Percentiles rank a stretch among this genome's conserved stretches.
These are phyloP conservation scores for Neurospora pannonica DNA, from an alignment of 495 filamentous ascomycete genomes.

Conservation along the genomic window DNA sequence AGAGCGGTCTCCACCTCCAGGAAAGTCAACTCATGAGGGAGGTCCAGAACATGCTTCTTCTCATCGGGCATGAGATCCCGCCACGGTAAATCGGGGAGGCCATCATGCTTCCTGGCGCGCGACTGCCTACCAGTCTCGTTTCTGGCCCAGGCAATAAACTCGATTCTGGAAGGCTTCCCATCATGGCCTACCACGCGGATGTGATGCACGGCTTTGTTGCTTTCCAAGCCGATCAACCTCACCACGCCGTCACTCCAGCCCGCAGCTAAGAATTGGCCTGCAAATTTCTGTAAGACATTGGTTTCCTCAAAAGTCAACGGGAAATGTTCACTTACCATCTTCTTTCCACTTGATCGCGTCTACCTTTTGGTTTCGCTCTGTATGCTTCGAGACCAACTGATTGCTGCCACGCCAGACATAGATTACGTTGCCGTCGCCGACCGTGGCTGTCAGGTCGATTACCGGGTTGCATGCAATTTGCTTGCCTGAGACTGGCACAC, in stretches of 20 bases:
- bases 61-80: slow-evolving; percentile 30
- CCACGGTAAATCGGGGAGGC: slow-evolving; percentile 7
- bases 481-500: slow-evolving; percentile 22
- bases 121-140: slow-evolving; percentile 47
- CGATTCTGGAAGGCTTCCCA: slow-evolving; percentile 34
- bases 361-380: slow-evolving; percentile 41
- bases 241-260: slow-evolving; percentile 66
- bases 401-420: slow-evolving; percentile 41
- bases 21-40: slow-evolving; percentile 69
- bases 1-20: slow-evolving; percentile 72
- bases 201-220: slow-evolving; percentile 67
- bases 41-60: slow-evolving; percentile 35
- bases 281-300: background rate
- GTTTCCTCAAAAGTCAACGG: slow-evolving; percentile 13
- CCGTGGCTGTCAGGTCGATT: slow-evolving; percentile 74
- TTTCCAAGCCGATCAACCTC: slow-evolving; percentile 64
- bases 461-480: slow-evolving; percentile 67
- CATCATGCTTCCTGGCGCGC: background rate
- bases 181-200: slow-evolving; percentile 32
- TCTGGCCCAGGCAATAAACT: slow-evolving; percentile 63
- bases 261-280: slow-evolving; percentile 66
- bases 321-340: slow-evolving; percentile 46
- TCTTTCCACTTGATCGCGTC: slow-evolving; percentile 63
- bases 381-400: slow-evolving; percentile 34
- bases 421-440: slow-evolving; percentile 61